Evolutionary conservation across 371 early-diverging fungal species (phyloP).

Genomic region (Mycotypha africana): DNA sequence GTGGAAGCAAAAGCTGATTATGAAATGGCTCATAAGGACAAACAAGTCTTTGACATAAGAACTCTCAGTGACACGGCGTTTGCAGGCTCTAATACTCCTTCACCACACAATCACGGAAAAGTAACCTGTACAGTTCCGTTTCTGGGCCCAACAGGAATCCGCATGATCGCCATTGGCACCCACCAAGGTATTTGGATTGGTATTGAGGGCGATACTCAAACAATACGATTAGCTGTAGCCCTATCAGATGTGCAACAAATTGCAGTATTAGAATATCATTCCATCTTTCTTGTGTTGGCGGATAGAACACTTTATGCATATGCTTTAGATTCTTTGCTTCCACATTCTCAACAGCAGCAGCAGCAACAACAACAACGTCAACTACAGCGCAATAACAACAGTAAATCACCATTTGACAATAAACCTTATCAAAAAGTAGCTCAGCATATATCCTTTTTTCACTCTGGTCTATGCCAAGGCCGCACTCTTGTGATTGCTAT

Average conservation of each 20-base stretch:
- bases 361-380: no score
- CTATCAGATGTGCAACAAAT: constrained; percentile 35
- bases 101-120: constrained; percentile 33
- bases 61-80: constrained; percentile 38
- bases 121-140: constrained; percentile 70
- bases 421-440: constrained; percentile 49
- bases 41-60: constrained; percentile 60
- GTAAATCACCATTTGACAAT: constrained; percentile 1
- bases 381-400: no score
- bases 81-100: constrained; percentile 8
- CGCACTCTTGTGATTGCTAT: constrained; percentile 57
- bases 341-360: no score
- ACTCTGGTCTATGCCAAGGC: constrained; percentile 60
- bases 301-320: constrained; percentile 59
- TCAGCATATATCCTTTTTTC: constrained; percentile 69
- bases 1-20: constrained; percentile 59
- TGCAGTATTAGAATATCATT: constrained; percentile 32
- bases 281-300: constrained; percentile 31
- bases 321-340: constrained; percentile 42
- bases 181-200: constrained; percentile 69
- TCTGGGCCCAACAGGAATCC: constrained; percentile 46
- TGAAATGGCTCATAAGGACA: constrained; percentile 32
- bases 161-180: constrained; percentile 74
- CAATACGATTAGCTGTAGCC: constrained; percentile 21
- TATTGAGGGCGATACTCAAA: constrained; percentile 37